A percentile compares a stretch with the other conserved stretches of the same genome.
Conservation (phyloP, 2,329 filamentous ascomycete genomes). For the Tricladium varicosporioides region DNA sequence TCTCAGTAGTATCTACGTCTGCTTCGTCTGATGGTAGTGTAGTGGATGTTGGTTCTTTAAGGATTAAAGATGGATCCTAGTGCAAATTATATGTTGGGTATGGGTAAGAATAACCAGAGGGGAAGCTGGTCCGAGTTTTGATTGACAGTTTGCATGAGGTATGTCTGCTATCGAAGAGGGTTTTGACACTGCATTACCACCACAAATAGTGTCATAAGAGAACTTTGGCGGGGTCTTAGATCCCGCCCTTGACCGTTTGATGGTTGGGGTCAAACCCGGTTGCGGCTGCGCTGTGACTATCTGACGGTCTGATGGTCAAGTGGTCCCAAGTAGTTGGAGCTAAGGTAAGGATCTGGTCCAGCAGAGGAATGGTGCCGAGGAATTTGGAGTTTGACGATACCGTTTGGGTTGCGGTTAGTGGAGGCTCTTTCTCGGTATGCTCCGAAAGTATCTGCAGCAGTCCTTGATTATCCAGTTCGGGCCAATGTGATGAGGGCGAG, state of each 20-base stretch:
- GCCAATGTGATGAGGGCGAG: constrained; percentile 17
- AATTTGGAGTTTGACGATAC: constrained; percentile 13
- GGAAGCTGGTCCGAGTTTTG: constrained; percentile 6
- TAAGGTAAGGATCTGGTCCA: constrained; percentile 11
- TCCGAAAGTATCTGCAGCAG: constrained; percentile 20
- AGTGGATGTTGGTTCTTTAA: constrained; percentile 6
- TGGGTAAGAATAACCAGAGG: constrained; percentile 4
- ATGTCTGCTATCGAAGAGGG: constrained; percentile 7
- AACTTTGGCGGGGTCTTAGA: constrained; percentile 17
- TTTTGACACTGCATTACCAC: constrained; percentile 12
- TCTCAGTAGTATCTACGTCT: constrained; percentile 5
- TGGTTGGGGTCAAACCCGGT: constrained; percentile 15
- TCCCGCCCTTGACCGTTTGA: constrained; percentile 18
- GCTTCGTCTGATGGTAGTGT: constrained; percentile 1
- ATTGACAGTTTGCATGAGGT: constrained; percentile 12
- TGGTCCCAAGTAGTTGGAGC: constrained; percentile 9
- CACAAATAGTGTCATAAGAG: constrained; percentile 13
- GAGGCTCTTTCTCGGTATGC: constrained; percentile 25
- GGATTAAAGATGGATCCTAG: constrained; percentile 3
- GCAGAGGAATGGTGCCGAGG: constrained; percentile 16
- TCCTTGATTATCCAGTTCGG: constrained; percentile 11
- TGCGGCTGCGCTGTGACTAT: constrained; percentile 19
- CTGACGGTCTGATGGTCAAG: constrained; percentile 13
- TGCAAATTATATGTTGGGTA: constrained; percentile 3
- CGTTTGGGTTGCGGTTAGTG: constrained; percentile 10